phyloP scores from a whole-genome alignment of 768 basidiomycete genomes.

The Tylopilus rubrobrunneus region DNA sequence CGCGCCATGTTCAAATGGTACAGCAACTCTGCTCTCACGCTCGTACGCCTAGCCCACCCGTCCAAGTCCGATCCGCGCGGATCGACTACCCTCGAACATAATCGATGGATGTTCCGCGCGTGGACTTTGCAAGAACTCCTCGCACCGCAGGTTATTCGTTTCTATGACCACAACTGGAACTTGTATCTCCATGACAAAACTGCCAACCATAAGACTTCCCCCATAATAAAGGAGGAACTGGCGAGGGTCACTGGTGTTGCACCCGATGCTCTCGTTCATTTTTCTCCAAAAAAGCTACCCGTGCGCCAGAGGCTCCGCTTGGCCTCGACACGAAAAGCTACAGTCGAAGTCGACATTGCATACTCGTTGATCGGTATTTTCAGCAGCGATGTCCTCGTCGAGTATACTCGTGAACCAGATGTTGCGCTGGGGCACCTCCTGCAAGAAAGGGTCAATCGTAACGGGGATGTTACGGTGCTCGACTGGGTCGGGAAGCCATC shows the following conservation, averaged over 20 bases:
- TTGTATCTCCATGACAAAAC: background rate
- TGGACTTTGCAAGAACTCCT: slow-evolving; percentile 7
- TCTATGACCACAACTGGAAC: slow-evolving; percentile 6
- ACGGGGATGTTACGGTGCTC: slow-evolving; percentile 12
- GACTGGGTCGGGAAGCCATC: slow-evolving; percentile 19
- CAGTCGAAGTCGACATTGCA: slow-evolving; percentile 7
- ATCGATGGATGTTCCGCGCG: slow-evolving; percentile 13
- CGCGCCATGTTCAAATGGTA: slow-evolving; percentile 17
- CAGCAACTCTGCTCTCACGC: slow-evolving; percentile 6
- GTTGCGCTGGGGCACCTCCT: slow-evolving; percentile 10
- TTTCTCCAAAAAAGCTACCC: background rate
- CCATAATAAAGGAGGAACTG: background rate
- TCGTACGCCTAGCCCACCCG: slow-evolving; percentile 8
- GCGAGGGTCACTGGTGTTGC: background rate
- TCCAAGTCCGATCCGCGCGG: background rate
- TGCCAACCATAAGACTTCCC: slow-evolving; percentile 7
- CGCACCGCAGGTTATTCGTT: slow-evolving; percentile 6
- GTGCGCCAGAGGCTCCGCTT: slow-evolving; percentile 9
- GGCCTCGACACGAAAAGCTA: slow-evolving; percentile 12
- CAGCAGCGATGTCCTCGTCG: slow-evolving; percentile 9
- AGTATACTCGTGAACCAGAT: background rate
- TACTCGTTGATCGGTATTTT: slow-evolving; percentile 17
- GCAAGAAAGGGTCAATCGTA: slow-evolving; percentile 12
- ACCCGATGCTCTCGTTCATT: background rate
- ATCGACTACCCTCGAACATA: slow-evolving; percentile 1